Base-by-base conservation (phyloP, 2,329 filamentous ascomycete species). In the Orbilia javanica region DNA sequence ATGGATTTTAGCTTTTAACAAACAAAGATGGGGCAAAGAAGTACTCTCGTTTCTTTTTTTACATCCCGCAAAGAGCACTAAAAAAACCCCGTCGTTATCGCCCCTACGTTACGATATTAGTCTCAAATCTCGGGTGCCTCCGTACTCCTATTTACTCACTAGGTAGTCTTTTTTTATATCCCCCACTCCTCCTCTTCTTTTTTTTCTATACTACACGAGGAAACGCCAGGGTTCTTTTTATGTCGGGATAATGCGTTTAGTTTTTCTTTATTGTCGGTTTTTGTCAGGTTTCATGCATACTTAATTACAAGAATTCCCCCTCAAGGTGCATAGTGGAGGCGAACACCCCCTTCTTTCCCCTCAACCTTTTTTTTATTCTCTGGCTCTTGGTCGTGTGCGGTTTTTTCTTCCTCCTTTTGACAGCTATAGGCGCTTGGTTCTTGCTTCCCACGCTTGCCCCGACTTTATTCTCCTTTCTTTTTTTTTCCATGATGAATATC, bases 391-490 rank as follows among this genome's bases (percentile, higher is more conserved):
- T 53, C 15, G 34, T 65, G 55, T 55, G 39, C 15, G 42, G n/a
- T n/a, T 64, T 34, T 46, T n/a, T 53, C 39, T 57, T 15, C 11
- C 1, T 50, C 5, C n/a, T n/a, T 50, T 25, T 15, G 4, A 50
- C 20, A 42, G 22, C 53, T 67, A 65, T 68, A 68, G 70, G 70
- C 70, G 70, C 70, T 67, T 66, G 52, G 70, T 74, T 42, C 22
- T n/a, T 42, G 55, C 11, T 52, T 52, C 34, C 36, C 48, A 36
- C 13, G 27, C 50, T 46, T 34, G 5, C 10, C 31, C 4, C 10
- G 10, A 34, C n/a, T 8, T 44, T n/a, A n/a, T 42, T 4, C 27
- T 57, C 53, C 20, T 39, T 44, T 48, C 25, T 48, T 39, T 39
- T 31, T 7, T 15, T 48, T 52, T 73, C n/a, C 36, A 39, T 15